Evolutionary conservation across 805 yeast genomes (phyloP).

Genomic region (Monosporozyma servazzii): DNA sequence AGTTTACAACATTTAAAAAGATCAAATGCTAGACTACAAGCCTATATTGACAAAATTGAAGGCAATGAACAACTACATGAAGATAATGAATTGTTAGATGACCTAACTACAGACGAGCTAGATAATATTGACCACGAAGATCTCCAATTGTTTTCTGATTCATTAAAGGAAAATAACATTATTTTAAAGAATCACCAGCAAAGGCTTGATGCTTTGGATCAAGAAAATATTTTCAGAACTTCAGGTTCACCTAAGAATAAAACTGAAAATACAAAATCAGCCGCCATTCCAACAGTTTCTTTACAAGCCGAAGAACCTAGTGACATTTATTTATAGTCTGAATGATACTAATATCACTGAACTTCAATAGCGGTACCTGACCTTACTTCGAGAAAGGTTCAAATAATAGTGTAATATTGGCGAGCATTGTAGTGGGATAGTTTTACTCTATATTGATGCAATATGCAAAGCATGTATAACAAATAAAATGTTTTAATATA

Average conservation of each 20-base stretch:
- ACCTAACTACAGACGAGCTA: slow-evolving; percentile 18
- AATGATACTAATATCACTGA: not conserved
- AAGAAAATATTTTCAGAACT: slow-evolving; percentile 39
- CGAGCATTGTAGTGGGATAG: not conserved
- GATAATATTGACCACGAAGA: slow-evolving; percentile 36
- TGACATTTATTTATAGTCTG: slow-evolving; percentile 4
- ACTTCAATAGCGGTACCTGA: not conserved
- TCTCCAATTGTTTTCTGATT: slow-evolving; percentile 41
- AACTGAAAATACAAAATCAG: not conserved
- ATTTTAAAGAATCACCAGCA: slow-evolving; percentile 45
- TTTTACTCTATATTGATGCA: not conserved
- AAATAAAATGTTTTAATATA: not conserved
- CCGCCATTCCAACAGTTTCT: not conserved
- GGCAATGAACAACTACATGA: slow-evolving; percentile 6
- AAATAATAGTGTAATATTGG: not conserved
- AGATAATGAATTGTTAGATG: slow-evolving; percentile 28
- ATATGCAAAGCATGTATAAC: not conserved
- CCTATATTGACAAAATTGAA: slow-evolving; percentile 33
- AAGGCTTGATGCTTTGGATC: slow-evolving; percentile 37
- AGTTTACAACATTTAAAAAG: slow-evolving; percentile 41
- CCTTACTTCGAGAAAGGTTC: not conserved
- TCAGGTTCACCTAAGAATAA: not conserved
- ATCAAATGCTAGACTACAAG: slow-evolving; percentile 41
- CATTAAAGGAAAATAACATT: slow-evolving; percentile 45
- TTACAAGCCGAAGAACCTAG: not conserved